phyloP scores from a whole-genome alignment of 495 filamentous ascomycete species.

The Neurospora sp. region DNA sequence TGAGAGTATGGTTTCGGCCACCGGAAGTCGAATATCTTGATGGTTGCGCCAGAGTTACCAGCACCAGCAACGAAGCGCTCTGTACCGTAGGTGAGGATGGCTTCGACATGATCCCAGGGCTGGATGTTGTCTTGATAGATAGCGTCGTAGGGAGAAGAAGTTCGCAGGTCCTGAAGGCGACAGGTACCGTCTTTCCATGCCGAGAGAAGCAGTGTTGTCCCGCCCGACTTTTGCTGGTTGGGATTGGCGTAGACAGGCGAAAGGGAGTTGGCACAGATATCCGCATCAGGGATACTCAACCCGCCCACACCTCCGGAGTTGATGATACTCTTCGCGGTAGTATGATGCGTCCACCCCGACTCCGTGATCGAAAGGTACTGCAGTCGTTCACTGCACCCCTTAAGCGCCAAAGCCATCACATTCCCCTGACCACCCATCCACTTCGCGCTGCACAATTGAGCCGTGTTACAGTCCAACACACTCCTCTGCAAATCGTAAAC shows the following conservation, averaged over 20 bases:
- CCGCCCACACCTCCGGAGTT: background rate
- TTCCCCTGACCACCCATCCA: slow-evolving; percentile 25
- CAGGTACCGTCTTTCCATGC: slow-evolving; percentile 38
- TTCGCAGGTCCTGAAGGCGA: slow-evolving; percentile 35
- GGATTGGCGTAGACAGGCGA: slow-evolving; percentile 25
- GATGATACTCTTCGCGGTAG: slow-evolving; percentile 13
- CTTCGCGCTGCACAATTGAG: slow-evolving; percentile 21
- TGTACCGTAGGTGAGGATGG: slow-evolving; percentile 30
- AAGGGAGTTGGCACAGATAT: slow-evolving; percentile 24
- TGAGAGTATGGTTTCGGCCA: slow-evolving; percentile 35
- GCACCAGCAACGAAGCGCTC: slow-evolving; percentile 33
- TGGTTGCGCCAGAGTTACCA: slow-evolving; percentile 20
- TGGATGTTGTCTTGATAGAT: slow-evolving; percentile 38
- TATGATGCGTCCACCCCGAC: slow-evolving; percentile 22
- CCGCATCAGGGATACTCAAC: slow-evolving; percentile 1
- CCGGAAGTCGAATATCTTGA: slow-evolving; percentile 41
- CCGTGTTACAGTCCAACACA: background rate
- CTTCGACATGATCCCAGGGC: slow-evolving; percentile 25
- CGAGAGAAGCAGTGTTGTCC: slow-evolving; percentile 31
- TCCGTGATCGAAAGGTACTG: slow-evolving; percentile 30
- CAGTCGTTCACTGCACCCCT: slow-evolving; percentile 24
- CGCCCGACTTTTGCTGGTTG: slow-evolving; percentile 7
- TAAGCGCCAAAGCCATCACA: slow-evolving; percentile 27
- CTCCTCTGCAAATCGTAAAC: slow-evolving; percentile 11
- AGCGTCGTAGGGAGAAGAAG: slow-evolving; percentile 23